phyloP scores from a whole-genome alignment of 768 basidiomycete genomes.

The Tephrocybe sp. region DNA sequence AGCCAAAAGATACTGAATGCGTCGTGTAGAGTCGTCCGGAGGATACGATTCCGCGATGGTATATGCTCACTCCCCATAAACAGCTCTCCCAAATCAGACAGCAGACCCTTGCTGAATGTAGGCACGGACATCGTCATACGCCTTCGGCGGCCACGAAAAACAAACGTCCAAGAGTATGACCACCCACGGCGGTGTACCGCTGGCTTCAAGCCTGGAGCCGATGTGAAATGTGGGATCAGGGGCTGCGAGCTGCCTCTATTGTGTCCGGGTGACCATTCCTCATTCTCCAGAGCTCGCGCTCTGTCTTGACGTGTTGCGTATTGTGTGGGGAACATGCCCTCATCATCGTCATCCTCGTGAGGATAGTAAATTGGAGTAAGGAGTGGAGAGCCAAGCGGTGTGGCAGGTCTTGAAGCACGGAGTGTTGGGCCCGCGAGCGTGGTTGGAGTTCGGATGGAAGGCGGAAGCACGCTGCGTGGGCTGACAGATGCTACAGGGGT shows the following conservation, averaged over 20 bases:
- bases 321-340: conserved; percentile 50
- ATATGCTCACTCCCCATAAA: conserved; percentile 14
- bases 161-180: conserved; percentile 55
- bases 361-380: conserved; percentile 33
- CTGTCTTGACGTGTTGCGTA: conserved; percentile 42
- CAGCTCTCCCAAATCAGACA: conserved; percentile 19
- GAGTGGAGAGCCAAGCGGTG: conserved; percentile 40
- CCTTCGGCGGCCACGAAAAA: conserved; percentile 52
- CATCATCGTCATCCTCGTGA: conserved; percentile 51
- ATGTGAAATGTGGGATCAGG: conserved; percentile 35
- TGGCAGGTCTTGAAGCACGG: conserved; percentile 41
- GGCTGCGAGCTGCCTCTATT: conserved; percentile 13
- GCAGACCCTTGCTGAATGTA: conserved; percentile 16
- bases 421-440: conserved; percentile 33
- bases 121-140: conserved; percentile 52
- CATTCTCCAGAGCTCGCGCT: conserved; percentile 31
- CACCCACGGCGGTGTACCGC: conserved; percentile 22
- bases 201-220: conserved; percentile 31
- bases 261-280: conserved; percentile 35
- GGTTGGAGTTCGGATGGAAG: conserved; percentile 41
- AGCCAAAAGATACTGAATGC: conserved; percentile 38
- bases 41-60: conserved; percentile 27
- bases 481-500: conserved; percentile 35
- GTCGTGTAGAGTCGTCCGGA: conserved; percentile 39
- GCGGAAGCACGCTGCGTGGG: conserved; percentile 37